A percentile compares a stretch with the other conserved stretches of the same genome.
phyloP scores from a whole-genome alignment of 2,329 filamentous ascomycete genomes.

The Xenosphaeropsis pyriputrescens region DNA sequence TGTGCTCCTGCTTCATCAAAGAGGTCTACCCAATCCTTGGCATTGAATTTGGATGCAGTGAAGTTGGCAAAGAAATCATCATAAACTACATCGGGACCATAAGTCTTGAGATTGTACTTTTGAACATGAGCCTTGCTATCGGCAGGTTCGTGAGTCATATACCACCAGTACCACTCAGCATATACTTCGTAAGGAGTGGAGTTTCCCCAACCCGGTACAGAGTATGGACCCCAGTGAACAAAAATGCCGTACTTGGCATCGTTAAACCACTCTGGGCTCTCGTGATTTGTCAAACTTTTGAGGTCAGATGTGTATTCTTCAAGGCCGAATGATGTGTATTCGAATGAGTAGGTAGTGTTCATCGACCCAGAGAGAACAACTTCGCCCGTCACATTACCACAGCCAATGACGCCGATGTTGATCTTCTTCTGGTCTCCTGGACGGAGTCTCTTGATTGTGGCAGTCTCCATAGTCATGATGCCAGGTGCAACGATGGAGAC shows the following conservation, averaged over 20 bases:
- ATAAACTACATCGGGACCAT: constrained; percentile 33
- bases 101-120: constrained; percentile 31
- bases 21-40: constrained; percentile 36
- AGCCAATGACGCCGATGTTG: constrained; percentile 16
- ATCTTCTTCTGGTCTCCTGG: constrained; percentile 24
- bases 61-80: constrained; percentile 39
- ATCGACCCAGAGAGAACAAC: constrained; percentile 6
- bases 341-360: constrained; percentile 2
- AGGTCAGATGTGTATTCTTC: constrained; percentile 18
- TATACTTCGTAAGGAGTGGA: constrained; percentile 4
- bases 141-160: constrained; percentile 15
- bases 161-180: constrained; percentile 28
- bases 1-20: constrained; percentile 31
- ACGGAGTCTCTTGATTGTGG: constrained; percentile 22
- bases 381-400: constrained; percentile 9
- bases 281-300: constrained; percentile 21
- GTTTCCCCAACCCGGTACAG: constrained; percentile 38
- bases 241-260: constrained; percentile 42
- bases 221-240: constrained; percentile 42
- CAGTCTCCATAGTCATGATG: constrained; percentile 26
- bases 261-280: constrained; percentile 35
- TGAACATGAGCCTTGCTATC: constrained; percentile 3
- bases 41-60: constrained; percentile 30
- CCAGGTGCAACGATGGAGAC: constrained; percentile 17
- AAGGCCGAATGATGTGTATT: constrained; percentile 14